phyloP scores from a whole-genome alignment of 1,139 yeast genomes.

The Geotrichum phurueaensis region DNA sequence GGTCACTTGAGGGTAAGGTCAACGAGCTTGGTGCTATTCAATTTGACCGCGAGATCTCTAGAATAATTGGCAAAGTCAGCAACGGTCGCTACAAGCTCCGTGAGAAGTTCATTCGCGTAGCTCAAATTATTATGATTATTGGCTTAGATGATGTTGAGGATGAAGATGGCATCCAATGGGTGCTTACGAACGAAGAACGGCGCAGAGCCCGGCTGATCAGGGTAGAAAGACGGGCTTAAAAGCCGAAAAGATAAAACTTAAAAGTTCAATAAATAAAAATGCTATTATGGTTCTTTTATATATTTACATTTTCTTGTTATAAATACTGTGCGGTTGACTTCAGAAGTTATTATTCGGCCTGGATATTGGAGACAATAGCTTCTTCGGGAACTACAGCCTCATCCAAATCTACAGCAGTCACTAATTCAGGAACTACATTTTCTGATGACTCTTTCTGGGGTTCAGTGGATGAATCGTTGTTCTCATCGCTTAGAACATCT shows the following conservation, averaged over 20 bases:
- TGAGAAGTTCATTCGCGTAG: conserved; percentile 70
- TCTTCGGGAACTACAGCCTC: conserved; percentile 14
- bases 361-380: conserved; percentile 5
- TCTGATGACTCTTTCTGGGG: neutral
- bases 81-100: conserved; percentile 54
- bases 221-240: conserved; percentile 36
- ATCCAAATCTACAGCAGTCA: conserved; percentile 12
- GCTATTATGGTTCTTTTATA: neutral
- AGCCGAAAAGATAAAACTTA: conserved; percentile 6
- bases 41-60: conserved; percentile 75
- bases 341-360: neutral
- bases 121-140: conserved; percentile 74
- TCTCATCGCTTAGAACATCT: neutral
- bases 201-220: conserved; percentile 42
- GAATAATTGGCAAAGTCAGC: conserved; percentile 46
- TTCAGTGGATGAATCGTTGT: neutral
- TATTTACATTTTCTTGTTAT: neutral
- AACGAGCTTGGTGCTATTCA: conserved; percentile 81
- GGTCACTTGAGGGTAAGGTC: conserved; percentile 58
- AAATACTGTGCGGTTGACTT: neutral
- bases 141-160: conserved; percentile 82
- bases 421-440: neutral
- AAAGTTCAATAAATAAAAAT: neutral
- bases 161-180: conserved; percentile 66
- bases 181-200: conserved; percentile 70